phyloP scores from a whole-genome alignment of 352 stramenopile genomes.

The Phytophthora tubulina region DNA sequence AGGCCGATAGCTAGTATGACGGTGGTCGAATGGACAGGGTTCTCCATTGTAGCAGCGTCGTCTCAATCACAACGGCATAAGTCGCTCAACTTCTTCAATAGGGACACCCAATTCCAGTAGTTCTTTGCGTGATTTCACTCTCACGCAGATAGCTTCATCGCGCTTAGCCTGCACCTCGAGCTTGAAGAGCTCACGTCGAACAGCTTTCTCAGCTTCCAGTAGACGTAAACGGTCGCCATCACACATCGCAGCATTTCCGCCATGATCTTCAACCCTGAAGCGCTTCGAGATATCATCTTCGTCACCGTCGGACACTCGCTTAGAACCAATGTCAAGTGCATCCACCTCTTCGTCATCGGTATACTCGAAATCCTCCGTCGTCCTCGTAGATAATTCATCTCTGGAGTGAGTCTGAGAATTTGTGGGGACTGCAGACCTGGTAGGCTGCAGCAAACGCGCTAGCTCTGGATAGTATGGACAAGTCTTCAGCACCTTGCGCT shows the following conservation, averaged over 20 bases:
- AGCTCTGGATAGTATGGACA: conserved; percentile 41
- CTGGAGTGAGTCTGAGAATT: not conserved
- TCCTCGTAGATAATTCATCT: not conserved
- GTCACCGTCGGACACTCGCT: too few species aligned
- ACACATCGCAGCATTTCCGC: too few species aligned
- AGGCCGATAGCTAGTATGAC: too few species aligned
- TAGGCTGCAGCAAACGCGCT: not conserved
- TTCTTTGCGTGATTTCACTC: conserved; percentile 45
- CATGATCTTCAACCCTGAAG: too few species aligned
- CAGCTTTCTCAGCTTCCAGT: too few species aligned
- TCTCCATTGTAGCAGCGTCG: not conserved
- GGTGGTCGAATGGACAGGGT: too few species aligned
- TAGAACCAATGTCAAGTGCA: too few species aligned
- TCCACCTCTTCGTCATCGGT: not conserved
- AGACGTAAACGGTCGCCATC: too few species aligned
- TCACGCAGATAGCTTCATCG: conserved; percentile 46
- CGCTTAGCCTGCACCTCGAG: conserved; percentile 50
- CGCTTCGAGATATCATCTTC: too few species aligned
- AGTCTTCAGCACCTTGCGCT: conserved; percentile 36
- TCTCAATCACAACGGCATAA: conserved; percentile 36
- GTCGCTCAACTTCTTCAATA: conserved; percentile 30
- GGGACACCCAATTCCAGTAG: conserved; percentile 49
- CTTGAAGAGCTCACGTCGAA: conserved; percentile 36
- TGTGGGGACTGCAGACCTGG: not conserved
- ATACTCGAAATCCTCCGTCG: not conserved